Conservation (phyloP, 1,284 basidiomycete genomes). For the Melampsora americana region DNA sequence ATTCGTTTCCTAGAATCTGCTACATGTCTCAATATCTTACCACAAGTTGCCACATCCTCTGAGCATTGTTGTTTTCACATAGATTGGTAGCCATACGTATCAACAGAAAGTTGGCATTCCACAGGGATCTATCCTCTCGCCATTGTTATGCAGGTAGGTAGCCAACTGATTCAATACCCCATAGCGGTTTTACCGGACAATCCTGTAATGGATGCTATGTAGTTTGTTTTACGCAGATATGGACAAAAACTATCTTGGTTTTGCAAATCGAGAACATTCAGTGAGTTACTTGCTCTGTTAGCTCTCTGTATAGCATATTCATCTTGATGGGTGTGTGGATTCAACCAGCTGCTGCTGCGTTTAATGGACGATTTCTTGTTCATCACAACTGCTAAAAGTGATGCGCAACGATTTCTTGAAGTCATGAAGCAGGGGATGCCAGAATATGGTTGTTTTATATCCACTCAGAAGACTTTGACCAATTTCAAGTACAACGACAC, state of each 20-base stretch:
- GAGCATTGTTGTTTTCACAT: slow-evolving; percentile 3
- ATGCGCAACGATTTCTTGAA: slow-evolving; percentile 69
- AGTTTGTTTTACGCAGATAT: slow-evolving; percentile 90
- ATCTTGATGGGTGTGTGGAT: background rate
- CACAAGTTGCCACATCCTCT: background rate
- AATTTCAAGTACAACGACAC: slow-evolving; percentile 69
- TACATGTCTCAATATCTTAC: background rate
- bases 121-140: slow-evolving; percentile 87
- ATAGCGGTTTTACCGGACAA: background rate
- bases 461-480: slow-evolving; percentile 78
- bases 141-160: slow-evolving; percentile 66
- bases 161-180: too few relatives aligned
- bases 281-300: slow-evolving; percentile 55
- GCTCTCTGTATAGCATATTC: background rate
- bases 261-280: slow-evolving; percentile 63
- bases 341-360: slow-evolving; percentile 69
- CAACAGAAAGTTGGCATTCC: slow-evolving; percentile 88
- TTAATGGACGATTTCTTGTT: slow-evolving; percentile 92
- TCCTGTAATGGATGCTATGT: background rate
- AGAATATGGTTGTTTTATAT: slow-evolving; percentile 87
- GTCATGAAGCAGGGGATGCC: slow-evolving; percentile 77
- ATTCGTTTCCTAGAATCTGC: background rate
- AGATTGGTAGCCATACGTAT: slow-evolving; percentile 75
- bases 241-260: slow-evolving; percentile 66
- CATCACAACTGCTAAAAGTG: slow-evolving; percentile 67